These are phyloP conservation scores for Albizia julibrissin DNA, from an alignment of 306 rosid genomes.

Conservation along the genomic window DNA sequence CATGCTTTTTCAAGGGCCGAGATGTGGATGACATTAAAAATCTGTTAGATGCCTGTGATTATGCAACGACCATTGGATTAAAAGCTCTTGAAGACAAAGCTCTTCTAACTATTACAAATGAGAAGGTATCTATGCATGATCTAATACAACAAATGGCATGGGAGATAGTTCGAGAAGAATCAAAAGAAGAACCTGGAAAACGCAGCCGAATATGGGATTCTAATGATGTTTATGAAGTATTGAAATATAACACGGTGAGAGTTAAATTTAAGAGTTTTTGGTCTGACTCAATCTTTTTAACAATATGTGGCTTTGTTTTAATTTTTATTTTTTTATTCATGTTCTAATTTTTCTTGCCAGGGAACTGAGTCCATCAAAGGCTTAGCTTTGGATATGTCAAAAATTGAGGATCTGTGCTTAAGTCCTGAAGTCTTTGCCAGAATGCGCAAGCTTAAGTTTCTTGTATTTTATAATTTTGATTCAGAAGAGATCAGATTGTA, in stretches of 20 bases:
- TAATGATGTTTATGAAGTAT: background rate
- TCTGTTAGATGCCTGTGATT: slow-evolving; percentile 30
- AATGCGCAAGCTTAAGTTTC: background rate
- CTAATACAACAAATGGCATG: slow-evolving; percentile 20
- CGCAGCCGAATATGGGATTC: background rate
- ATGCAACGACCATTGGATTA: slow-evolving; percentile 13
- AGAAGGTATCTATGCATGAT: slow-evolving; percentile 27
- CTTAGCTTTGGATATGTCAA: background rate
- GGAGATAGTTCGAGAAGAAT: background rate
- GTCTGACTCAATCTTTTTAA: too few relatives aligned
- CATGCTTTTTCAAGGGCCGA: background rate
- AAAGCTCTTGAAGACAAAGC: slow-evolving; percentile 29
- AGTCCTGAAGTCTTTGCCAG: background rate
- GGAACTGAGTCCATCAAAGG: background rate
- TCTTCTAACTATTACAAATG: background rate
- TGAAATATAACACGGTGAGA: background rate
- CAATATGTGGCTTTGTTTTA: background rate
- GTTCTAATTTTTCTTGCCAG: background rate
- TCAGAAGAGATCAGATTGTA: background rate
- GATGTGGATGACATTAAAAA: background rate
- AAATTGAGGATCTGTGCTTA: background rate
- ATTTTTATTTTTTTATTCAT: background rate
- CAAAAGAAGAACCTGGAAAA: background rate
- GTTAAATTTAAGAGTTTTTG: background rate
- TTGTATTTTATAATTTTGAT: background rate